These are phyloP conservation scores for Umbelopsis isabellina DNA, from an alignment of 192 early-diverging fungal genomes.

Conservation along the genomic window DNA sequence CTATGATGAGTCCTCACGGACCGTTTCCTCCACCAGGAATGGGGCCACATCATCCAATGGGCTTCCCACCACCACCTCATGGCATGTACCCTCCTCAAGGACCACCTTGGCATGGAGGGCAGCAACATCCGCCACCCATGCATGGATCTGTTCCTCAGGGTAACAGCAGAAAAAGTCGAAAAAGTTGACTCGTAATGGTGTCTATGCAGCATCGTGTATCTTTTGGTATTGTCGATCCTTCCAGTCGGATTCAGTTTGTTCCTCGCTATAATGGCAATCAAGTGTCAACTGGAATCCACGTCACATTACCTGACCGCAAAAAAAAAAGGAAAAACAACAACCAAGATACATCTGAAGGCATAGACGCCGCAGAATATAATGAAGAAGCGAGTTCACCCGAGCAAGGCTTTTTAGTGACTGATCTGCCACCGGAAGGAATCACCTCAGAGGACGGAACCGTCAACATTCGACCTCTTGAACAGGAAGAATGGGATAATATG, in stretches of 20 bases:
- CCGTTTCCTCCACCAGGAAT: slow-evolving; percentile 12
- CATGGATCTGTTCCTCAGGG: slow-evolving; percentile 5
- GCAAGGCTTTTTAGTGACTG: not conserved
- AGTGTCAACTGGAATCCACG: not conserved
- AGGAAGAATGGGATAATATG: slow-evolving; percentile 15
- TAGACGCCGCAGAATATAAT: slow-evolving; percentile 9
- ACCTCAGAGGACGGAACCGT: slow-evolving; percentile 13
- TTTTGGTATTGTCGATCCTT: slow-evolving; percentile 18
- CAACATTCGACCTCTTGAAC: slow-evolving; percentile 2
- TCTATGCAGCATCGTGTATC: slow-evolving; percentile 15
- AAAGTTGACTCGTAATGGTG: slow-evolving; percentile 20
- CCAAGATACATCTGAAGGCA: not conserved
- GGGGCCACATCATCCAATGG: not conserved
- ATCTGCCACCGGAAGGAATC: slow-evolving; percentile 2
- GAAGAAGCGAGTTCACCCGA: not conserved
- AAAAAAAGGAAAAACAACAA: slow-evolving; percentile 3
- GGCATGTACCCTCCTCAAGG: slow-evolving; percentile 6
- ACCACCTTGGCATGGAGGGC: slow-evolving; percentile 12
- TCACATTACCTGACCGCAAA: not conserved
- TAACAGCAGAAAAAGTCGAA: not conserved
- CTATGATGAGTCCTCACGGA: slow-evolving; percentile 16
- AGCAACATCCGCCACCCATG: not conserved
- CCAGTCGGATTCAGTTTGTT: not conserved
- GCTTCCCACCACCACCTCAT: slow-evolving; percentile 6
- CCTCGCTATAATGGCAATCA: not conserved